Base-by-base conservation (phyloP, 371 early-diverging fungal species). In the Dinochytrium kinnereticum region DNA sequence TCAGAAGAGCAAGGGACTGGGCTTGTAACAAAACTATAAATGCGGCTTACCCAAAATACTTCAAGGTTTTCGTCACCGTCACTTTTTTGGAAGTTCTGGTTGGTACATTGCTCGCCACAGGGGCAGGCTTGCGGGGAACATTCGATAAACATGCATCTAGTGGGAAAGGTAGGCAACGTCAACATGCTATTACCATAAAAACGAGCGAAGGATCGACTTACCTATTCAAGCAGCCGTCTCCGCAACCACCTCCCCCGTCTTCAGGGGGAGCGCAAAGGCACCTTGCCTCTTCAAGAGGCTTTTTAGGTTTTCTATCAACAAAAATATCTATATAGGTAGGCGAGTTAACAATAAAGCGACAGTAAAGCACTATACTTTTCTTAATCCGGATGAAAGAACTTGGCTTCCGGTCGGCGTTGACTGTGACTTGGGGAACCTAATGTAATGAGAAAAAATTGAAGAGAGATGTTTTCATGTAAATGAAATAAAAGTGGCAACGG, bases 221-320 rank as follows among this genome's bases (percentile, higher is more conserved):
- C 85, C 92, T 80, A 71, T 94, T 95, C 30, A 92, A 80, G 76
- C 95, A 95, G 69, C 89, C 87, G 0, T 92, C 91, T 5, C 88
- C 87, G 73, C 94, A 94, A 2, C 90, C 93, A 40, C 80, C 71
- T 24, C 78, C 69, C 7, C 88, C 90, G 34, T 82, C 76, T 0
- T 61, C 64, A n/a, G 90, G 88, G n/a, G 80, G 80, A 19, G 40
- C 78, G 70, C 94, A 93, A 33, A 87, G 85, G 74, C 94, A 94
- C 24, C 85, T 78, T 59, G 86, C 82, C 13, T 76, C 75, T 10
- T 79, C 81, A 24, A 19, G 76, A n/a, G 78, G 81, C 24, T 76
- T 84, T 19, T 84, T 79, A 28, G 91, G 89, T 68, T 88, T 89
- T 26, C 93, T 80, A 74, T 92, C 93, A 0, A 90, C 89, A 80